Base-by-base conservation (phyloP, 2,329 filamentous ascomycete species). In the Monosporascus sp. region DNA sequence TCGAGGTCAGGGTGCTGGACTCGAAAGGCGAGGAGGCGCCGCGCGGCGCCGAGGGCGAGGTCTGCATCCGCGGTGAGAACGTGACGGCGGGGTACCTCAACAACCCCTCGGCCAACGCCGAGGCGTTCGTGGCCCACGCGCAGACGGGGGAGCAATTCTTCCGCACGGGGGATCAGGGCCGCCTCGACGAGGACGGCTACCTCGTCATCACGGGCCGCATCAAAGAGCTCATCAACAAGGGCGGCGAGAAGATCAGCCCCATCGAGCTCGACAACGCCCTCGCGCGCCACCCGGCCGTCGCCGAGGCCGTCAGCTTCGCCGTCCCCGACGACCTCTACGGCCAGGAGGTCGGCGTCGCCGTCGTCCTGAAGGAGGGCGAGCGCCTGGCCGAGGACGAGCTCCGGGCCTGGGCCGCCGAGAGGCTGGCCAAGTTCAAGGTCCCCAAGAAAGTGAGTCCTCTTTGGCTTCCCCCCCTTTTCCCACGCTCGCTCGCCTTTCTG, bases 211-310 rank as follows among this genome's bases (percentile, higher is more conserved):
- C 90, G 0, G 90, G 90, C n/a, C 80, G 90, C 50, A 95, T 95
- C 74, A 96, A 96, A 78, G 90, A 96, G 72, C 77, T 96, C 50
- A 95, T 96, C 77, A 91, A 91, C 73, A 92, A 93, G 72, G 89
- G 88, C 52, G 90, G 90, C 55, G 90, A 95, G 75, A 94, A 94
- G 76, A 94, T 95, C 67, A 89, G 85, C 60, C 90, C 90, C 1
- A 92, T 94, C 52, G 90, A 95, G 73, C 77, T 95, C 36, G 90
- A 95, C 75, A 95, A 95, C 61, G 83, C 88, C 14, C 75, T 95
- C 27, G 79, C 86, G n/a, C 80, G 87, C 53, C 83, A 93, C 66
- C 82, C 87, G 9, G 80, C 83, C 37, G 80, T 94, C 2, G 78
- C 80, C 2, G 90, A 95, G 71, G 90, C 88, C 4, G 90, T 94